Conservation (phyloP, 345 rosid genomes). For the Dovyalis caffra region DNA sequence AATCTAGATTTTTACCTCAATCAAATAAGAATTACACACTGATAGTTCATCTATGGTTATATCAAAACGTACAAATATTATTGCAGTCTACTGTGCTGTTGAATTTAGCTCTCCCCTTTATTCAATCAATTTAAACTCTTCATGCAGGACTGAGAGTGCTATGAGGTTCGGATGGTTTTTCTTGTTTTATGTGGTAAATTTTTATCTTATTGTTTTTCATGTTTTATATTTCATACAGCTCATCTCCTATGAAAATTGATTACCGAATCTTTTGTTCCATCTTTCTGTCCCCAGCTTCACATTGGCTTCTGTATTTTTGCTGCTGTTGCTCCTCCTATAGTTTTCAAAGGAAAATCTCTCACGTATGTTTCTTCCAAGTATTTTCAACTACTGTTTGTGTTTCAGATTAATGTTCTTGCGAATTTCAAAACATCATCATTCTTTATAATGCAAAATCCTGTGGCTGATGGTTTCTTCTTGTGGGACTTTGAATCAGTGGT, state of each 20-base stretch:
- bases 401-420: too few relatives aligned
- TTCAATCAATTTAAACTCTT: background rate
- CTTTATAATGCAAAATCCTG: background rate
- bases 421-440: background rate
- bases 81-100: background rate
- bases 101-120: background rate
- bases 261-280: background rate
- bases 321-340: conserved; percentile 37
- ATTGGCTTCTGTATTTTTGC: conserved; percentile 37
- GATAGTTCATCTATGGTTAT: background rate
- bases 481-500: conserved; percentile 22
- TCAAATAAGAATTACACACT: background rate
- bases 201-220: conserved; percentile 15
- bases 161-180: conserved; percentile 37
- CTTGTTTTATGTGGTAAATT: conserved; percentile 24
- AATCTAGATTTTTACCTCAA: background rate
- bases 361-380: conserved; percentile 19
- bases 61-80: background rate
- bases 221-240: background rate
- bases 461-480: conserved; percentile 10
- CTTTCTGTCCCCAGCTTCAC: conserved; percentile 19
- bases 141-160: conserved; percentile 34
- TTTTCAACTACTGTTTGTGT: background rate
- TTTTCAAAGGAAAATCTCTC: conserved; percentile 36
- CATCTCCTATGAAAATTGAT: background rate